Conservation (phyloP, 108 stramenopile species). For the Fragilariopsis cylindrus region DNA sequence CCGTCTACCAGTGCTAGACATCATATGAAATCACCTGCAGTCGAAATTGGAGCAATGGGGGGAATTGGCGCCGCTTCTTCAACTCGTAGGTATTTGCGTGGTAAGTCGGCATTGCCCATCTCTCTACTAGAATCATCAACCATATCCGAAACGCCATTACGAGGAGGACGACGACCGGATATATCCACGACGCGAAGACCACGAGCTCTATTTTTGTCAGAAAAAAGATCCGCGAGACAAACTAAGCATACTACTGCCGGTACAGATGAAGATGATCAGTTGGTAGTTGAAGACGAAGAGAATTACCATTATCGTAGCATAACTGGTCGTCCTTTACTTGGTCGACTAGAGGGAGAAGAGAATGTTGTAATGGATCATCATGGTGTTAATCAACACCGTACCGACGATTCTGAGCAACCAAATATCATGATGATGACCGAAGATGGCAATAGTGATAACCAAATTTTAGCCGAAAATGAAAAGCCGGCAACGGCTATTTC, state of each 20-base stretch:
- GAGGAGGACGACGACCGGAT: conserved; percentile 38
- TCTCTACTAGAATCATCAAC: conserved; percentile 23
- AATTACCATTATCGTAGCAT: conserved; percentile 2
- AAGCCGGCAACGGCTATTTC: conserved; percentile 1
- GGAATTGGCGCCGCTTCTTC: conserved; percentile 2
- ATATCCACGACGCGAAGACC: conserved; percentile 34
- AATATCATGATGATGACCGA: conserved; percentile 23
- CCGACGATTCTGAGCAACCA: conserved; percentile 16
- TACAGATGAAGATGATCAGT: background rate
- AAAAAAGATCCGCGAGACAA: conserved; percentile 21
- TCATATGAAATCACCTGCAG: background rate
- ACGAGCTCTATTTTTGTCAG: conserved; percentile 31
- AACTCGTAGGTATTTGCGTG: conserved; percentile 23
- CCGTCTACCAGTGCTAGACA: background rate
- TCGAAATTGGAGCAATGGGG: background rate
- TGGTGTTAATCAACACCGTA: background rate
- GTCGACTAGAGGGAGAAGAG: conserved; percentile 1
- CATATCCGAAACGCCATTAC: conserved; percentile 41
- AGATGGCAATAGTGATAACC: background rate
- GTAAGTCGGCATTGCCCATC: conserved; percentile 26
- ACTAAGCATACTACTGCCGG: background rate
- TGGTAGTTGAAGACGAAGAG: conserved; percentile 14
- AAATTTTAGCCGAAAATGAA: background rate
- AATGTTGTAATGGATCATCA: conserved; percentile 3
- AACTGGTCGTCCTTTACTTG: conserved; percentile 1